These are phyloP conservation scores for Hyaloscypha variabilis DNA, from an alignment of 495 filamentous ascomycete species.

Conservation along the genomic window DNA sequence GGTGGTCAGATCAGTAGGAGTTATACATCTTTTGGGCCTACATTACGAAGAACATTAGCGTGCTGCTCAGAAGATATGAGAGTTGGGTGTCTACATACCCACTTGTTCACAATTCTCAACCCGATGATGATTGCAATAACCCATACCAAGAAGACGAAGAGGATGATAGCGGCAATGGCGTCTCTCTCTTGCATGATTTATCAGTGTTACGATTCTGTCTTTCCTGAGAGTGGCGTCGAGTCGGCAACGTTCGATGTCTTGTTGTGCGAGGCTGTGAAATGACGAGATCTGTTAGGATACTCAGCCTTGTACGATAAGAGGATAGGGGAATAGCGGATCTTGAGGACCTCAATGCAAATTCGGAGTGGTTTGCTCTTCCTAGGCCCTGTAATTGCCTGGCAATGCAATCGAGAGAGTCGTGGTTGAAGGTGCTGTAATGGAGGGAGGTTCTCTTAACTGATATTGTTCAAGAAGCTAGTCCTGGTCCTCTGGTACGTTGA, in stretches of 20 bases:
- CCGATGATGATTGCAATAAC: neutral
- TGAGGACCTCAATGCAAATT: neutral
- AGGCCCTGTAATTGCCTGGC: neutral
- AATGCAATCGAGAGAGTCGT: too few relatives aligned
- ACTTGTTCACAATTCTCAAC: neutral
- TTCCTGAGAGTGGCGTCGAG: neutral
- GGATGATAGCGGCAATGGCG: neutral
- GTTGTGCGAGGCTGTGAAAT: neutral
- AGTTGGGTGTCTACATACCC: conserved; percentile 2
- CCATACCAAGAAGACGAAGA: conserved; percentile 5
- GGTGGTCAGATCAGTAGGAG: neutral
- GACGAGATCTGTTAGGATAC: neutral
- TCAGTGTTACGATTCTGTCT: neutral
- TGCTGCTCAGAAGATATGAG: neutral
- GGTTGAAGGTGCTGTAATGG: neutral
- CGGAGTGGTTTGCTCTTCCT: neutral
- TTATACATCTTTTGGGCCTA: conserved; percentile 16
- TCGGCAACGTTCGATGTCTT: neutral
- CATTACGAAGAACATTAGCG: neutral
- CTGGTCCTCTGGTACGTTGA: neutral
- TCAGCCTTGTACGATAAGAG: neutral
- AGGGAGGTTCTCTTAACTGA: neutral
- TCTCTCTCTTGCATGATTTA: neutral
- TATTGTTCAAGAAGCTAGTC: neutral
- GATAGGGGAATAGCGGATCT: neutral